A percentile compares a stretch with the other conserved stretches of the same genome.
Evolutionary conservation across 495 filamentous ascomycete genomes (phyloP).

Genomic region (Chaetomium cochliodes): DNA sequence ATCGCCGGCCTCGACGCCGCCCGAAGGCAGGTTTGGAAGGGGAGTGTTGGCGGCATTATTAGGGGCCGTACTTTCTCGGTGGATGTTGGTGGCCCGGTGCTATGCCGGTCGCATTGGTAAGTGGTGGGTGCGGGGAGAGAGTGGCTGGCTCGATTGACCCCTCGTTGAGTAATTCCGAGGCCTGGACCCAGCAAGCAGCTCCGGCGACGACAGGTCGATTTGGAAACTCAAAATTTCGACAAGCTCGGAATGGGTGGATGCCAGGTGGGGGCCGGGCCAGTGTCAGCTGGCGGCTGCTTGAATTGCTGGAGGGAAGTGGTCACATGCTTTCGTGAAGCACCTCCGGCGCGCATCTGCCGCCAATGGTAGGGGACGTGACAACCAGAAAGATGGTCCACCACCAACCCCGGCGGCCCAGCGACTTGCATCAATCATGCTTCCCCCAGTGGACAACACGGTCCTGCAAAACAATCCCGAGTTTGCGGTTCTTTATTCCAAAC

Average conservation of each 20-base stretch:
- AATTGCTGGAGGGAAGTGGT: not conserved
- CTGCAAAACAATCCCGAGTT: slow-evolving; percentile 65
- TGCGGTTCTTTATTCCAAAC: slow-evolving; percentile 58
- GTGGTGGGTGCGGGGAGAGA: not conserved
- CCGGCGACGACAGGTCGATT: not conserved
- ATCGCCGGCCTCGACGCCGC: slow-evolving; percentile 10
- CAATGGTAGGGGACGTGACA: slow-evolving; percentile 8
- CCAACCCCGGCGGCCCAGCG: not conserved
- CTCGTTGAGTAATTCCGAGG: not conserved
- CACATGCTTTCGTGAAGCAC: slow-evolving; percentile 30
- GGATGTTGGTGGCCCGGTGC: not conserved
- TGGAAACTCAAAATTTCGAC: slow-evolving; percentile 28
- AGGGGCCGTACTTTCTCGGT: not conserved
- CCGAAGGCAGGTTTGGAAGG: slow-evolving; percentile 23
- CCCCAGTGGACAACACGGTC: slow-evolving; percentile 61
- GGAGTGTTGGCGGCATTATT: slow-evolving; percentile 23
- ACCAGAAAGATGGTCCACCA: not conserved
- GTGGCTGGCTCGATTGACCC: slow-evolving; percentile 8
- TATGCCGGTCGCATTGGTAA: slow-evolving; percentile 24
- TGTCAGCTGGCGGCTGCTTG: slow-evolving; percentile 10
- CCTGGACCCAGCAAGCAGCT: slow-evolving; percentile 3
- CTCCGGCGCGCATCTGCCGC: not conserved
- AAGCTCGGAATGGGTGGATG: not conserved
- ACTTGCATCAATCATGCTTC: slow-evolving; percentile 58
- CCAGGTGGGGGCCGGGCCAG: slow-evolving; percentile 11